phyloP scores from a whole-genome alignment of 805 yeast species.

The Pichia exigua region DNA sequence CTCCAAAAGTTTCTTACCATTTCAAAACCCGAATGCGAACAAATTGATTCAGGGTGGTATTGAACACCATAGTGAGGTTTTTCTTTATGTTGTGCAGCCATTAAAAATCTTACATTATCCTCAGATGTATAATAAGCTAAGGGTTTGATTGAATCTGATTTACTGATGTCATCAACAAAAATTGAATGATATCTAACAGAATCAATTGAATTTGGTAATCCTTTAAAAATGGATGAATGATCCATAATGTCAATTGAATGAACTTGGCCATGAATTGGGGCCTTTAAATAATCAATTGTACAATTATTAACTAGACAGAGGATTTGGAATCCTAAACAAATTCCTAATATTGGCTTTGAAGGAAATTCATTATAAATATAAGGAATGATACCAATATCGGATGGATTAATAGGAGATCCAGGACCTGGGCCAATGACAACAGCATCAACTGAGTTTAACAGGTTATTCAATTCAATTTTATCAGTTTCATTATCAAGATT shows the following conservation, averaged over 20 bases:
- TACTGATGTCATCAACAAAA: conserved; percentile 32
- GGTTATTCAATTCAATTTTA: conserved; percentile 30
- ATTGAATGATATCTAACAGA: conserved; percentile 90
- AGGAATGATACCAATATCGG: conserved; percentile 70
- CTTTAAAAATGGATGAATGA: conserved; percentile 33
- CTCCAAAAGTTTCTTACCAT: conserved; percentile 58
- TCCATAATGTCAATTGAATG: conserved; percentile 35
- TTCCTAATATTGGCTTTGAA: conserved; percentile 69
- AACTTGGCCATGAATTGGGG: conserved; percentile 82
- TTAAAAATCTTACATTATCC: conserved; percentile 39
- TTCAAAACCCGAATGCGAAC: conserved; percentile 59
- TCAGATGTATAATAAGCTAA: conserved; percentile 50
- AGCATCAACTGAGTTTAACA: conserved; percentile 55
- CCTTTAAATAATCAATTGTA: conserved; percentile 40
- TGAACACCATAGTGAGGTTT: conserved; percentile 89
- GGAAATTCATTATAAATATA: conserved; percentile 36
- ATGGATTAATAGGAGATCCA: conserved; percentile 63
- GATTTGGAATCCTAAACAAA: conserved; percentile 89
- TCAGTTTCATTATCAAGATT: conserved; percentile 21
- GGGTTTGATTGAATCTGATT: conserved; percentile 35
- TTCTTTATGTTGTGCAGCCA: conserved; percentile 65
- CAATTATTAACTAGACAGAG: conserved; percentile 57
- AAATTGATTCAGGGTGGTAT: conserved; percentile 93
- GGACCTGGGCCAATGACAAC: conserved; percentile 96
- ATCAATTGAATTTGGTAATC: conserved; percentile 38